Conservation (phyloP, 768 basidiomycete species). For the Naganishia kalamii region DNA sequence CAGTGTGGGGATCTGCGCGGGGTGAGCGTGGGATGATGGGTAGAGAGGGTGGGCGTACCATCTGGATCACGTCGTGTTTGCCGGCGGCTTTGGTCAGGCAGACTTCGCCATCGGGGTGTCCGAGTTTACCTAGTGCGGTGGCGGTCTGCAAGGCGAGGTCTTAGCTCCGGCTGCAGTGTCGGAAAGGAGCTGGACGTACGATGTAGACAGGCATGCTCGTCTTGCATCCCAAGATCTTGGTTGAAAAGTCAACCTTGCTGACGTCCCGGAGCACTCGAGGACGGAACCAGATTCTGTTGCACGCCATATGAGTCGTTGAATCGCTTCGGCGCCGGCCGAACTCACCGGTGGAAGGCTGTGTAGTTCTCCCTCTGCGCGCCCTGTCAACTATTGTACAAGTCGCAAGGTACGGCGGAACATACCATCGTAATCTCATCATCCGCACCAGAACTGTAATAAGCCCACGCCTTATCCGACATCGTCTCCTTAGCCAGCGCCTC, state of each 20-base stretch:
- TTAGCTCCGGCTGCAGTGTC: slow-evolving; percentile 48
- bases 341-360: slow-evolving; percentile 77
- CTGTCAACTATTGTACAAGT: not conserved
- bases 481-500: slow-evolving; percentile 72
- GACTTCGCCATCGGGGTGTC: slow-evolving; percentile 91
- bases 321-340: slow-evolving; percentile 22
- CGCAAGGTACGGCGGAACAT: slow-evolving; percentile 35
- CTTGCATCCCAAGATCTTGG: slow-evolving; percentile 68
- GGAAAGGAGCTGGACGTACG: slow-evolving; percentile 35
- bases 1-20: slow-evolving; percentile 76
- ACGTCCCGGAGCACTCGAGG: slow-evolving; percentile 81
- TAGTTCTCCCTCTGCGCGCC: slow-evolving; percentile 65
- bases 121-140: slow-evolving; percentile 58
- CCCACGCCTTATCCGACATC: slow-evolving; percentile 66
- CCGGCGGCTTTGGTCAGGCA: slow-evolving; percentile 83
- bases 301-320: slow-evolving; percentile 42
- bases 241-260: slow-evolving; percentile 72
- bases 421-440: slow-evolving; percentile 73
- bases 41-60: slow-evolving; percentile 50
- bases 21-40: not conserved
- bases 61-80: slow-evolving; percentile 67
- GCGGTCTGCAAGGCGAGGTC: slow-evolving; percentile 11
- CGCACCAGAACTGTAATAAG: slow-evolving; percentile 78
- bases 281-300: slow-evolving; percentile 63
- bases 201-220: slow-evolving; percentile 76